Evolutionary conservation across 139 green algal species (phyloP), one percentile per base, ranked within the genome.

Genomic region (Yamagishiella unicocca): DNA sequence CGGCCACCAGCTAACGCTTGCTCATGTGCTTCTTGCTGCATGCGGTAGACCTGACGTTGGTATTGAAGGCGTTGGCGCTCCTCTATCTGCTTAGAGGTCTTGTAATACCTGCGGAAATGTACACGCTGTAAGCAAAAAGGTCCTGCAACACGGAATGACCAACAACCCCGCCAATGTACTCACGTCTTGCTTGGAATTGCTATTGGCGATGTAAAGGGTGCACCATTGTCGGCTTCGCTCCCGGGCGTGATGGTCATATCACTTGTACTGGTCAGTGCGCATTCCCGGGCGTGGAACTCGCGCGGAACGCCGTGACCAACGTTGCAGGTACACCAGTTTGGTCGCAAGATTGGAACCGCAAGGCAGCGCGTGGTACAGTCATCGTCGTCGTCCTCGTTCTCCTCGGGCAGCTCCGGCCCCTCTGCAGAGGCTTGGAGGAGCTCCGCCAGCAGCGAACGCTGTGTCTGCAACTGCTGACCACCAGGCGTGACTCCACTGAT

Each of bases 181-280:
- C n/a, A 85, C 77, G 77, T 84, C 46, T 67, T 82, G 29, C 10
- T 82, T 54, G 74, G 74, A 58, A 82, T 82, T 31, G 27, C n/a
- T 50, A 82, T 82, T 14, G 72, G 70, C 25, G 40, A 37, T 12
- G 40, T 75, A 22, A 50, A 29, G 67, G 38, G 38, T 31, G 33
- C n/a, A 4, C 14, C 70, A 31, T 38, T 9, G 40, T 78, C 38
- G 14, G 38, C 70, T 54, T 22, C 70, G 38, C 22, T 74, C 31
- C 31, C 66, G 31, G 31, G 14, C 33, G 24, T 40, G 22, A 35
- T 12, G 33, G 24, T 35, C 38, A 17, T 27, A 35, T 14, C 12
- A 14, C 22, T 9, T 31, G 38, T 37, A 58, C 12, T 25, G 50
- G 70, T 55, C 12, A 78, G 33, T 12, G 43, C 45, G 43, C 72